Evolutionary conservation across 2,329 filamentous ascomycete species (phyloP).

Genomic region (Anthostomella pinea): DNA sequence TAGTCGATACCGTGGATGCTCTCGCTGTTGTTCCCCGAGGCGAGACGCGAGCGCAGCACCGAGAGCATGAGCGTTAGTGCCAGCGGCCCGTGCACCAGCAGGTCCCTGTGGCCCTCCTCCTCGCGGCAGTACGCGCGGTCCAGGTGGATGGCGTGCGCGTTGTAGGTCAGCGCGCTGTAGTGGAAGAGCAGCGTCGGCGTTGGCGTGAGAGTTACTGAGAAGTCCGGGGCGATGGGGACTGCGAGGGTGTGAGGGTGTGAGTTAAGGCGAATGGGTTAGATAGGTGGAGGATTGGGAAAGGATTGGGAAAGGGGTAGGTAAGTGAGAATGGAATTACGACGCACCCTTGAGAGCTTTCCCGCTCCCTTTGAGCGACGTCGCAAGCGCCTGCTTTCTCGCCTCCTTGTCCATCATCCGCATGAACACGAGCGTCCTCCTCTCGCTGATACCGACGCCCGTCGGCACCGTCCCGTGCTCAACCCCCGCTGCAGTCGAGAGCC

Average conservation of each 20-base stretch:
- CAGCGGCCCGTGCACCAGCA: constrained; percentile 86
- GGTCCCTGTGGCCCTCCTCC: constrained; percentile 69
- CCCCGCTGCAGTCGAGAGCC: not conserved
- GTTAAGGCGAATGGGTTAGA: not conserved
- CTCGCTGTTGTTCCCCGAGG: constrained; percentile 18
- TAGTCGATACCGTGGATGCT: constrained; percentile 65
- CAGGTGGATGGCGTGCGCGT: constrained; percentile 88
- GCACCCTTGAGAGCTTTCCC: constrained; percentile 30
- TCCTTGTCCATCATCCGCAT: constrained; percentile 35
- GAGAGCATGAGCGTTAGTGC: constrained; percentile 74
- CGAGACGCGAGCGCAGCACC: constrained; percentile 53
- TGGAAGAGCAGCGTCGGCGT: constrained; percentile 75
- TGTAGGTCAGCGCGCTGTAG: constrained; percentile 88
- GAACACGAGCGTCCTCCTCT: constrained; percentile 52
- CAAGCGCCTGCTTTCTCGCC: constrained; percentile 11
- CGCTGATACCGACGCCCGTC: constrained; percentile 34
- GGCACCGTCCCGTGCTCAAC: not conserved
- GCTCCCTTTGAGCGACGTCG: no score
- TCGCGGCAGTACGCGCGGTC: constrained; percentile 67
- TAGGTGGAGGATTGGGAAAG: constrained; percentile 18
- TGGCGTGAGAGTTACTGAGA: constrained; percentile 57
- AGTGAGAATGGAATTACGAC: no score
- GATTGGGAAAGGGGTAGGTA: not conserved
- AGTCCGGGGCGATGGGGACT: constrained; percentile 36
- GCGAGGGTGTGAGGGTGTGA: not conserved